Conservation (phyloP, 139 green algal species). For the Auxenochlorella pyrenoidosa region DNA sequence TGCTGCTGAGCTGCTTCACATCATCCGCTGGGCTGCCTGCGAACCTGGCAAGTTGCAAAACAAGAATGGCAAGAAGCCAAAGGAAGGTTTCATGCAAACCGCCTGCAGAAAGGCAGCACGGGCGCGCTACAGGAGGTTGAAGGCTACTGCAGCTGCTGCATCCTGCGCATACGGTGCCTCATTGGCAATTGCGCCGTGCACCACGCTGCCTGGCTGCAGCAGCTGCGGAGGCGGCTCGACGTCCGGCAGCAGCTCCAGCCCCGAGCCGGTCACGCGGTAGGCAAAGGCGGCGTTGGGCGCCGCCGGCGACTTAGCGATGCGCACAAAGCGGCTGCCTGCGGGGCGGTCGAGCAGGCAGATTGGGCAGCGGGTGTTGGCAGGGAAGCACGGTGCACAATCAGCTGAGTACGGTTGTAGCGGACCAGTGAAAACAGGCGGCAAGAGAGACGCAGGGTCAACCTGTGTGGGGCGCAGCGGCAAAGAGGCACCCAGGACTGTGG, state of each 20-base stretch:
- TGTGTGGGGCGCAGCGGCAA: neutral
- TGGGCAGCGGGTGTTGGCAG: neutral
- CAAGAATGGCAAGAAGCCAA: too few species aligned
- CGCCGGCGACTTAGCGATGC: conserved; percentile 51
- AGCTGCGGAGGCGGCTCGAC: conserved; percentile 4
- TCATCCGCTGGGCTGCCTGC: too few species aligned
- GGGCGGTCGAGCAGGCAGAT: neutral
- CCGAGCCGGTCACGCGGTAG: conserved; percentile 42
- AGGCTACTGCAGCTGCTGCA: neutral
- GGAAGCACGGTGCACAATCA: neutral
- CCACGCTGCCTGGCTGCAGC: conserved; percentile 40
- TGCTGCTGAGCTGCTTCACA: too few species aligned
- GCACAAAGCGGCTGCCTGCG: conserved; percentile 32
- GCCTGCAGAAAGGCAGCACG: too few species aligned
- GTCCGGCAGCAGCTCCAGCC: conserved; percentile 24
- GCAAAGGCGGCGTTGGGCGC: conserved; percentile 43
- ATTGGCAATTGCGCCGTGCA: conserved; percentile 49
- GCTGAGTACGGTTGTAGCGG: neutral
- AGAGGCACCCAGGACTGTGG: too few species aligned
- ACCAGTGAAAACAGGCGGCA: neutral
- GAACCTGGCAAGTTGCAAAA: too few species aligned
- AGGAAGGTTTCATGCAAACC: too few species aligned
- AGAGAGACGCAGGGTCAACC: too few species aligned
- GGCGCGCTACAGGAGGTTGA: neutral
- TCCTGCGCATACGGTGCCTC: conserved; percentile 36